phyloP scores from a whole-genome alignment of 495 filamentous ascomycete species.

The Aspergillus ostianus region DNA sequence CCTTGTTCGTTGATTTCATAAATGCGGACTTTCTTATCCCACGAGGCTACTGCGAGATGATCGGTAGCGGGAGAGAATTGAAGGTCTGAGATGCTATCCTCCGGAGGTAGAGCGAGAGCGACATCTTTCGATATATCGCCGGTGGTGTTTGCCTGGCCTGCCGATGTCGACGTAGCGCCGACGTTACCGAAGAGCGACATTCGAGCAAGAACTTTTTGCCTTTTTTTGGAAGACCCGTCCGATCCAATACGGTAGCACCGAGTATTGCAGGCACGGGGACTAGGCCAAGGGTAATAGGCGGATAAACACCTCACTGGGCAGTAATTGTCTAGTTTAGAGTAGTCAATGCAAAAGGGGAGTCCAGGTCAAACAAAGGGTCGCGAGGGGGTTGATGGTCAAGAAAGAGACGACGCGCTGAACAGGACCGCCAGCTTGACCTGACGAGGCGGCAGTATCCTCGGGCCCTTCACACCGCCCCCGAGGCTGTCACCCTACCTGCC shows the following conservation, averaged over 20 bases:
- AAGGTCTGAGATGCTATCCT: constrained; percentile 83
- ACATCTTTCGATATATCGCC: constrained; percentile 92
- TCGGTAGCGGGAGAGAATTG: constrained; percentile 75
- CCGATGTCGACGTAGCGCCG: constrained; percentile 41
- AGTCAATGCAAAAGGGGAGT: background rate
- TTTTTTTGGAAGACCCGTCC: background rate
- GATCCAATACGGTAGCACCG: background rate
- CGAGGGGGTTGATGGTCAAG: background rate
- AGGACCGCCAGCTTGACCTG: too few relatives aligned
- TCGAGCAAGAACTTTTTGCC: constrained; percentile 23
- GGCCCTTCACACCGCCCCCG: constrained; percentile 1
- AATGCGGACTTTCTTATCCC: constrained; percentile 93
- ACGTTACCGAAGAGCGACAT: constrained; percentile 63
- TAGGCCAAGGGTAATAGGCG: constrained; percentile 1
- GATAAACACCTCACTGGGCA: background rate
- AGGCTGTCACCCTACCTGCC: too few relatives aligned
- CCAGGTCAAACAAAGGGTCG: background rate
- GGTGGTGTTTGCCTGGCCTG: constrained; percentile 63
- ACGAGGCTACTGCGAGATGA: constrained; percentile 80
- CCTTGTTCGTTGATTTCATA: constrained; percentile 78
- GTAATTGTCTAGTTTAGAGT: background rate
- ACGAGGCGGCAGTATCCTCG: constrained; percentile 6
- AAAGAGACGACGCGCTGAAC: background rate
- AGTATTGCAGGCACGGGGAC: background rate
- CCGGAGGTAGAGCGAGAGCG: constrained; percentile 68